A percentile compares a stretch with the other conserved stretches of the same genome.
phyloP scores from a whole-genome alignment of 306 rosid species.

The Quercus cerris region DNA sequence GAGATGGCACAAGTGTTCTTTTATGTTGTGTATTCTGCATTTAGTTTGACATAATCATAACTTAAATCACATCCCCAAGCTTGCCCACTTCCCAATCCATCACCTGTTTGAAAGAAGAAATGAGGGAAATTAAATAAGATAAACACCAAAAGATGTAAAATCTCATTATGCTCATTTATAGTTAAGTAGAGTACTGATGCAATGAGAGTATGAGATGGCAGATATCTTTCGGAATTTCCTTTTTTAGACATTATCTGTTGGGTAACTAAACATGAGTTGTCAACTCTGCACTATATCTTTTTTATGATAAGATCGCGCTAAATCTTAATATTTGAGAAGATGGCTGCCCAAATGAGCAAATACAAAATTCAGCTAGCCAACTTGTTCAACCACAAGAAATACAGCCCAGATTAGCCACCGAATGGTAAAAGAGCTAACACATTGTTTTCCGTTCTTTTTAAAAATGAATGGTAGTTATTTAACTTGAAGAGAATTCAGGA shows the following conservation, averaged over 20 bases:
- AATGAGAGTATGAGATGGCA: background rate
- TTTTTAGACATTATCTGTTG: background rate
- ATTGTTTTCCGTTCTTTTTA: background rate
- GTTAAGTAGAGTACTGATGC: background rate
- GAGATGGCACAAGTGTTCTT: background rate
- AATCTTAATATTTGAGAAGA: background rate
- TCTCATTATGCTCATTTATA: background rate
- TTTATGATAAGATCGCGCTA: background rate
- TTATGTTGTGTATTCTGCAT: slow-evolving; percentile 84
- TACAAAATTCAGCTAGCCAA: background rate
- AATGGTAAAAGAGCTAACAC: background rate
- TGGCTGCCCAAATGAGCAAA: background rate
- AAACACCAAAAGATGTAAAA: background rate
- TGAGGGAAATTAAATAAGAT: background rate
- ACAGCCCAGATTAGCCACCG: background rate
- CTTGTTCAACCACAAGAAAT: background rate
- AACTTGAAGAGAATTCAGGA: background rate
- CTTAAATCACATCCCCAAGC: slow-evolving; percentile 98
- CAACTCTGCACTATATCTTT: background rate
- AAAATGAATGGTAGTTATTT: background rate
- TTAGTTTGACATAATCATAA: slow-evolving; percentile 84
- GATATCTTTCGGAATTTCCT: background rate
- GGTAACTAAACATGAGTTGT: background rate
- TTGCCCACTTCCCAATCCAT: slow-evolving; percentile 71
- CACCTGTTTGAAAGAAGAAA: slow-evolving; percentile 43